A percentile compares a stretch with the other conserved stretches of the same genome.
Conservation (phyloP, 495 filamentous ascomycete species). For the Daldinia vernicosa region DNA sequence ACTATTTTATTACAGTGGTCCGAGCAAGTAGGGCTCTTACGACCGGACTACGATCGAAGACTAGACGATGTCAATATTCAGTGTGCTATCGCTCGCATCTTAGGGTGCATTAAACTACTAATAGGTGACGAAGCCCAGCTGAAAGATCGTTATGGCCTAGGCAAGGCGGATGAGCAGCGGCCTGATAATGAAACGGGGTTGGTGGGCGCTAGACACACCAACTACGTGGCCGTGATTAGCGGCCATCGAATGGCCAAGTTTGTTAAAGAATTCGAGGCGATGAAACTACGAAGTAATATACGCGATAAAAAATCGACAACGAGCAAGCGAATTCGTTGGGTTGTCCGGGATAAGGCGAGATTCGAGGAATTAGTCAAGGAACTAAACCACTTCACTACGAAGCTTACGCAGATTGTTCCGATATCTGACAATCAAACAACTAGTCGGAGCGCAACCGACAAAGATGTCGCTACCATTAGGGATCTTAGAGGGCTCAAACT, state of each 20-base stretch:
- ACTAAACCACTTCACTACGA: constrained; percentile 35
- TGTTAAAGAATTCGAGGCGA: constrained; percentile 13
- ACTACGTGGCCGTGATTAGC: not conserved
- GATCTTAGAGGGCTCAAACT: constrained; percentile 2
- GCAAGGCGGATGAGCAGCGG: not conserved
- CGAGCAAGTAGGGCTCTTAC: constrained; percentile 12
- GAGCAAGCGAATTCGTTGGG: constrained; percentile 32
- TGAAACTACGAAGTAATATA: constrained; percentile 1
- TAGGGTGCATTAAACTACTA: constrained; percentile 7
- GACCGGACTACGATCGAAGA: constrained; percentile 20
- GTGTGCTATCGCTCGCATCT: not conserved
- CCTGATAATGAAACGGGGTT: not conserved
- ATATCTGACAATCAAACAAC: not conserved
- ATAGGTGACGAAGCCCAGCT: constrained; percentile 9
- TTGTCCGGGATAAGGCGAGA: constrained; percentile 38
- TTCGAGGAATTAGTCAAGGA: constrained; percentile 38
- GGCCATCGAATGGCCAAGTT: constrained; percentile 10
- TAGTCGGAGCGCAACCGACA: not conserved
- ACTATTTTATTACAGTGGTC: constrained; percentile 44
- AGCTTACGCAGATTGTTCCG: constrained; percentile 40
- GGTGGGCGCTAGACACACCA: not conserved
- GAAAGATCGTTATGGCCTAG: constrained; percentile 3
- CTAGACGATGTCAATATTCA: not conserved
- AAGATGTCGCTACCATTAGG: not conserved
- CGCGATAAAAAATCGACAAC: not conserved